Percentiles rank a stretch among this genome's conserved stretches.
phyloP scores from a whole-genome alignment of 257 asterid genomes.

The Fraxinus excelsior region DNA sequence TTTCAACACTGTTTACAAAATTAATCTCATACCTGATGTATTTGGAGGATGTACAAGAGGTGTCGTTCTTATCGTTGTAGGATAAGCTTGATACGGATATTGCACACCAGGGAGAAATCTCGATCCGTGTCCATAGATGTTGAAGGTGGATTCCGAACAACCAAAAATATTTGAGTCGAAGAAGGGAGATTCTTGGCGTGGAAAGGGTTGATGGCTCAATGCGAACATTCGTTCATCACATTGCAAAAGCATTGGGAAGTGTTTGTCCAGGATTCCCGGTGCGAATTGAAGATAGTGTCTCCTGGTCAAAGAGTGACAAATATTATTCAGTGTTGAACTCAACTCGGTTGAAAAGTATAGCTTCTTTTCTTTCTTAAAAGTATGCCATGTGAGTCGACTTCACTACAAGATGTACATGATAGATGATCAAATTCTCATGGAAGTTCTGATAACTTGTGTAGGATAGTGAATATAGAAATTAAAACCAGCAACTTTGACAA shows the following conservation, averaged over 20 bases:
- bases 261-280: conserved; percentile 36
- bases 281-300: conserved; percentile 36
- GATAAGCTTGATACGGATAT: background rate
- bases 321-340: background rate
- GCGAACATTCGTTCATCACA: conserved; percentile 26
- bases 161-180: conserved; percentile 12
- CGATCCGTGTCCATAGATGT: conserved; percentile 5
- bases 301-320: conserved; percentile 26
- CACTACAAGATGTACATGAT: no score
- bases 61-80: background rate
- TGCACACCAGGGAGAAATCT: background rate
- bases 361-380: no score
- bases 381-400: no score
- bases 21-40: conserved; percentile 30
- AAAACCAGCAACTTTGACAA: no score
- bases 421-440: no score
- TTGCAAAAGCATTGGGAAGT: conserved; percentile 37
- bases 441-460: no score
- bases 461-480: no score
- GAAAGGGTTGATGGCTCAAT: conserved; percentile 40
- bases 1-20: background rate
- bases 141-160: background rate
- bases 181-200: conserved; percentile 29
- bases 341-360: background rate
- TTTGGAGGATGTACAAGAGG: background rate